Base-by-base conservation (phyloP, 2,329 filamentous ascomycete genomes). In the Fusarium chuoi region DNA sequence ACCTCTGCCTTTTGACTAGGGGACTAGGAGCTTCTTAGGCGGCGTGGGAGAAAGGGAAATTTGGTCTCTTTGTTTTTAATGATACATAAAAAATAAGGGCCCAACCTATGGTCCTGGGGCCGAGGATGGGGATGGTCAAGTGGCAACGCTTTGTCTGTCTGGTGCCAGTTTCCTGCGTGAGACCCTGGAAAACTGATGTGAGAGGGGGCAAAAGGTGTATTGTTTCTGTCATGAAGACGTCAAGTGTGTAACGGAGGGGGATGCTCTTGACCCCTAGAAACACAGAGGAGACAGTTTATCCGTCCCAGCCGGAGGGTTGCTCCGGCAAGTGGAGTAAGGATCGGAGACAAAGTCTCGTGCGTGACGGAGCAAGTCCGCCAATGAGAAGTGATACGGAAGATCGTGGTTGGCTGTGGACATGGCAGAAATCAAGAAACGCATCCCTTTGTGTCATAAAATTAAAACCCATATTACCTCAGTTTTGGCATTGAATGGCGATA, bases 331-430 rank as follows among this genome's bases (percentile, higher is more conserved):
- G 62, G 68, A 17, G 6, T 15, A 12, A 3, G 2, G 46, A 54
- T 44, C 38, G 30, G 9, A 15, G 44, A n/a, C 9, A 10, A 26
- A 39, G 41, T 56, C 54, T 66, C 35, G 26, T 71, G 38, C n/a
- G 30, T 39, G 6, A 22, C 63, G 68, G 69, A 72, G 68, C 14
- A 10, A 35, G 33, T 68, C 69, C 69, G 26, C 69, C 68, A 72
- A 68, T 68, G 1, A 64, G 10, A 38, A 6, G 12, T 5, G 13
- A 55, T 20, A 33, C 18, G 14, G 15, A 26, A 18, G 17, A 33
- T 45, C 33, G 17, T 39, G 17, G 22, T 18, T 56, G 35, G 18
- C 46, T 28, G 17, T 28, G 39, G n/a, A 18, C 39, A 54, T 33
- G 44, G 60, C 46, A 26, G n/a, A 66, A 39, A 28, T 55, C n/a